phyloP scores from a whole-genome alignment of 2,329 filamentous ascomycete species.

The Cladosporium sp. region DNA sequence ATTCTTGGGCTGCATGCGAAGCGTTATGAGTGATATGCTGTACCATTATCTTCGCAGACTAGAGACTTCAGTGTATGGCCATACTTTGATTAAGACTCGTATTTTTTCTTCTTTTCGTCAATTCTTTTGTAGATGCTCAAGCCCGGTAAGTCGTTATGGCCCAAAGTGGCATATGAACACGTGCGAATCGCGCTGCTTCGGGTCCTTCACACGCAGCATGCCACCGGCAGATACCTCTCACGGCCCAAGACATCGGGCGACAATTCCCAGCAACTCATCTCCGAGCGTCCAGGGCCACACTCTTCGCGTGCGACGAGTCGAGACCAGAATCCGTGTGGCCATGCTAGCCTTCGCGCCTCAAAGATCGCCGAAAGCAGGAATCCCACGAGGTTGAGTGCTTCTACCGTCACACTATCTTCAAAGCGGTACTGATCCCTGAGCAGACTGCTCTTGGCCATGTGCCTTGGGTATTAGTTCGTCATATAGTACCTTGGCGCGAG shows the following conservation, averaged over 20 bases:
- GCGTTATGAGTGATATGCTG: too few relatives aligned
- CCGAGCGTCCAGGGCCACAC: neutral
- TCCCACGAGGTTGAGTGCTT: neutral
- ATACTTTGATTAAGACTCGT: too few relatives aligned
- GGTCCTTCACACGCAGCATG: neutral
- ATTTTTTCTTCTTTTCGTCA: too few relatives aligned
- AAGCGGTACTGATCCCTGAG: slow-evolving; percentile 1
- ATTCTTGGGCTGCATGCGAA: too few relatives aligned
- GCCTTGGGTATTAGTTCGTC: neutral
- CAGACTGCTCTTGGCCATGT: slow-evolving; percentile 4
- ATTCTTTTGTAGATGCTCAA: too few relatives aligned
- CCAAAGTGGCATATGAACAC: too few relatives aligned
- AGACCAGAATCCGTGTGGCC: too few relatives aligned
- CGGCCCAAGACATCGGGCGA: neutral
- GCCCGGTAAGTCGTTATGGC: too few relatives aligned
- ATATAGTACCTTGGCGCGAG: neutral
- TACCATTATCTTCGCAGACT: too few relatives aligned
- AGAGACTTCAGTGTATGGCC: too few relatives aligned
- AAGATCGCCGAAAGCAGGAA: neutral
- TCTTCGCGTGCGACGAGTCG: too few relatives aligned
- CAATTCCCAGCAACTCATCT: neutral
- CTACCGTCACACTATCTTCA: neutral
- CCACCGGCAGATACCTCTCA: neutral
- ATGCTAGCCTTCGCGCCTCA: neutral
- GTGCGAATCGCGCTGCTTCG: neutral